Percentiles rank a stretch among this genome's conserved stretches.
Conservation (phyloP, 2,329 filamentous ascomycete genomes). For the Curvularia sp. region DNA sequence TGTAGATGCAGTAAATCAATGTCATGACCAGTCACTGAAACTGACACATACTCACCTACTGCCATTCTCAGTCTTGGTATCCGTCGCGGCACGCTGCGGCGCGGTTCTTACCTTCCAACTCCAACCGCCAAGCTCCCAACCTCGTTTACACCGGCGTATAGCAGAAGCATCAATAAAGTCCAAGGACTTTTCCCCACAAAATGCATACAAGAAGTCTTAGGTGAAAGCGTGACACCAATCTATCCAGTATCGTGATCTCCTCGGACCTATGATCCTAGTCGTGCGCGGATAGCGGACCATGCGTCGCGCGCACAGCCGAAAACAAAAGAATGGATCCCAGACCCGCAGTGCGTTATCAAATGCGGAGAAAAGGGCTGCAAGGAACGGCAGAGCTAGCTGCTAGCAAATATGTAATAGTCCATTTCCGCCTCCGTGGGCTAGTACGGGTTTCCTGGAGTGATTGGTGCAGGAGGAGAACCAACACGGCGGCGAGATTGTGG, state of each 20-base stretch:
- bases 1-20: neutral
- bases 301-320: neutral
- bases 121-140: neutral
- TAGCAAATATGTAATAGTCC: neutral
- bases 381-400: constrained; percentile 1
- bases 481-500: neutral
- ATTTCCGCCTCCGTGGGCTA: neutral
- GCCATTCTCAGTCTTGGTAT: neutral
- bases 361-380: constrained; percentile 7
- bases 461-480: neutral
- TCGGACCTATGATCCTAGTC: neutral
- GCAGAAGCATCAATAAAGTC: neutral
- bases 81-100: neutral
- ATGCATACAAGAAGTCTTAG: neutral
- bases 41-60: neutral
- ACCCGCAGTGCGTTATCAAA: constrained; percentile 5
- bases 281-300: neutral
- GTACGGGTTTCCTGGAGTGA: neutral
- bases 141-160: neutral
- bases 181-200: neutral
- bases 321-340: neutral
- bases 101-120: neutral
- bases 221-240: neutral
- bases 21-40: neutral
- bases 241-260: neutral